A percentile compares a stretch with the other conserved stretches of the same genome.
These are phyloP conservation scores for Aspergillus ellipticus DNA, from an alignment of 495 filamentous ascomycete species.

Conservation along the genomic window DNA sequence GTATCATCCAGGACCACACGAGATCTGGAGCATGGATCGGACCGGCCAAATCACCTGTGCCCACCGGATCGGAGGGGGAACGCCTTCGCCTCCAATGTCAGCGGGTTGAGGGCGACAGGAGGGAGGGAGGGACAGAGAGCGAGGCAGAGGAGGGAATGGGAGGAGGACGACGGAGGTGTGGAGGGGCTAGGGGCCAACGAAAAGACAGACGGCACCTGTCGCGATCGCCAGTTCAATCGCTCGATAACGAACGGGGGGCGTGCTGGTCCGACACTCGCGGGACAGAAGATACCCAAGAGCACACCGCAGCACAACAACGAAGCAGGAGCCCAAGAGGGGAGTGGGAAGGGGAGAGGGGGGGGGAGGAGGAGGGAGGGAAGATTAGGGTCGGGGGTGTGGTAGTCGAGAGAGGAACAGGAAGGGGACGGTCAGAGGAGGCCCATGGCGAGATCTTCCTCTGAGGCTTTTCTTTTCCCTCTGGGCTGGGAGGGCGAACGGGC, in stretches of 20 bases:
- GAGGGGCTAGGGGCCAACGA: slow-evolving; percentile 32
- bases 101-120: slow-evolving; percentile 3
- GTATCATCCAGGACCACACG: slow-evolving; percentile 26
- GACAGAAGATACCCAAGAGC: slow-evolving; percentile 1
- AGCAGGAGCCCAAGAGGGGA: not conserved
- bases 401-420: not conserved
- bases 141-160: slow-evolving; percentile 3
- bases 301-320: not conserved
- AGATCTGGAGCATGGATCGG: slow-evolving; percentile 33
- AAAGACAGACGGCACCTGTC: slow-evolving; percentile 20
- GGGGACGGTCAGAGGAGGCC: not conserved
- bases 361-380: slow-evolving; percentile 1
- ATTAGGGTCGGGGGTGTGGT: slow-evolving; percentile 1
- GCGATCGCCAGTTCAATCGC: slow-evolving; percentile 28
- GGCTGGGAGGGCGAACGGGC: not conserved
- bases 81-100: slow-evolving; percentile 15
- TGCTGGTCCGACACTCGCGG: slow-evolving; percentile 3
- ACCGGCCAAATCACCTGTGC: slow-evolving; percentile 26
- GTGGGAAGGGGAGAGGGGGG: not conserved
- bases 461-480: slow-evolving; percentile 11
- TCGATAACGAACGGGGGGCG: slow-evolving; percentile 16
- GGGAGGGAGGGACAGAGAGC: slow-evolving; percentile 14
- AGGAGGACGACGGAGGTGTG: slow-evolving; percentile 27
- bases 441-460: slow-evolving; percentile 8
- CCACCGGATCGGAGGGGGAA: slow-evolving; percentile 20